Evolutionary conservation across 2,329 filamentous ascomycete species (phyloP).

Genomic region (Cercospora nicotianae): DNA sequence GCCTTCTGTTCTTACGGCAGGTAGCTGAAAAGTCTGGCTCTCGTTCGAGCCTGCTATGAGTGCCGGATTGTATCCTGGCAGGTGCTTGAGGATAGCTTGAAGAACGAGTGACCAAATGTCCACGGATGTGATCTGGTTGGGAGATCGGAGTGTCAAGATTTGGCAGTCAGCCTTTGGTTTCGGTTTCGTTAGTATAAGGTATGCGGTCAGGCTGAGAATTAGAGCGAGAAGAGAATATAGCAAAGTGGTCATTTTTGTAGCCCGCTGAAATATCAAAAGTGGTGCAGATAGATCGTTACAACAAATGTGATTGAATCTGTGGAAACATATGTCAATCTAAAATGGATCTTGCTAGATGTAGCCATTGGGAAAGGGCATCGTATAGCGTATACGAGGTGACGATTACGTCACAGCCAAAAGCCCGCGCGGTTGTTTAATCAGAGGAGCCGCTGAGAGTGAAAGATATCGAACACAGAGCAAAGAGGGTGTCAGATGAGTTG

Average conservation of each 20-base stretch:
- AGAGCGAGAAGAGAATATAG: background rate
- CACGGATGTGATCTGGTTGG: constrained; percentile 11
- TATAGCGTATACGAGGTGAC: too few relatives aligned
- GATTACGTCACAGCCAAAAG: too few relatives aligned
- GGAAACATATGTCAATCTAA: background rate
- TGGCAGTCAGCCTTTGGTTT: background rate
- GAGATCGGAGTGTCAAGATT: background rate
- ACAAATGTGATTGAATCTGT: background rate
- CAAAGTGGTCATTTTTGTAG: background rate
- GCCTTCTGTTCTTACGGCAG: constrained; percentile 14
- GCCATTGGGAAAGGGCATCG: too few relatives aligned
- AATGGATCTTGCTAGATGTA: too few relatives aligned
- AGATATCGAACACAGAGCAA: too few relatives aligned
- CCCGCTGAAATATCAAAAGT: background rate
- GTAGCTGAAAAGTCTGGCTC: background rate
- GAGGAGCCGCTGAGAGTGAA: too few relatives aligned
- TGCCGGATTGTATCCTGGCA: constrained; percentile 8
- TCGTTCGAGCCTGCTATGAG: background rate
- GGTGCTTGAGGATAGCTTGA: constrained; percentile 9
- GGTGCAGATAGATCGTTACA: background rate
- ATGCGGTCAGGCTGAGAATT: background rate
- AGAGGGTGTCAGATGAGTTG: too few relatives aligned
- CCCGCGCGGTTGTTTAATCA: too few relatives aligned
- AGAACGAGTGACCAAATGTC: constrained; percentile 9
- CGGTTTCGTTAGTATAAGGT: background rate